These are phyloP conservation scores for Chlamydomonas schloesseri DNA, from an alignment of 139 green algal species.

Conservation along the genomic window DNA sequence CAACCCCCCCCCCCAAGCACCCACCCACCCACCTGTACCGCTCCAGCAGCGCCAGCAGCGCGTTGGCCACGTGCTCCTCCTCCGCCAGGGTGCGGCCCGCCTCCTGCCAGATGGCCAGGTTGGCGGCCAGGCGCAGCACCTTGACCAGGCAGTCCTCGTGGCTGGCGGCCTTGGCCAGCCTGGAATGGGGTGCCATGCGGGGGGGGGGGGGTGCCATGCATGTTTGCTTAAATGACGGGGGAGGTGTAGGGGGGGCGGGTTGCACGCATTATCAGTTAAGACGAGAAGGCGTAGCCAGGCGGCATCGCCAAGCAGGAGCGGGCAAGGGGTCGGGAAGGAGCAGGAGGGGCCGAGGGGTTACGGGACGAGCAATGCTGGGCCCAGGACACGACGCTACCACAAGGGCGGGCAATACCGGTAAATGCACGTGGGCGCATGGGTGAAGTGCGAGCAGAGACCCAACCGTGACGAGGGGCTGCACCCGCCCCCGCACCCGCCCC, in stretches of 20 bases:
- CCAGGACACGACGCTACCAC: too few relatives aligned
- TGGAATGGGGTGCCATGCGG: not conserved
- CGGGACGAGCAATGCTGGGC: too few relatives aligned
- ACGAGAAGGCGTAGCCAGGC: too few relatives aligned
- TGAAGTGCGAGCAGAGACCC: too few relatives aligned
- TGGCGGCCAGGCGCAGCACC: slow-evolving; percentile 66
- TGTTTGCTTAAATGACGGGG: not conserved
- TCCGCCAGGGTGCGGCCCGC: slow-evolving; percentile 45
- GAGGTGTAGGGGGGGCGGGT: not conserved
- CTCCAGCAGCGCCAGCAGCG: slow-evolving; percentile 50
- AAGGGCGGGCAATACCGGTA: too few relatives aligned
- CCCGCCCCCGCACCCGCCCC: too few relatives aligned
- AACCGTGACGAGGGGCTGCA: too few relatives aligned
- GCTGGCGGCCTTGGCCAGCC: slow-evolving; percentile 37
- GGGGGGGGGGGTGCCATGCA: not conserved
- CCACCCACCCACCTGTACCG: not conserved
- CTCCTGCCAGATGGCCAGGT: slow-evolving; percentile 60
- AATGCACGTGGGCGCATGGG: too few relatives aligned
- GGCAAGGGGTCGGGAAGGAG: too few relatives aligned
- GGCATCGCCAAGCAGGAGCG: too few relatives aligned
- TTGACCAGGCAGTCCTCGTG: slow-evolving; percentile 68
- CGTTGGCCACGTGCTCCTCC: slow-evolving; percentile 17
- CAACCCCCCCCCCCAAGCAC: not conserved
- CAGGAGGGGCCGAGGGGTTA: too few relatives aligned
- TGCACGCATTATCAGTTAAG: too few relatives aligned